phyloP scores from a whole-genome alignment of 805 yeast genomes.

The Metschnikowia chrysomelidarum region DNA sequence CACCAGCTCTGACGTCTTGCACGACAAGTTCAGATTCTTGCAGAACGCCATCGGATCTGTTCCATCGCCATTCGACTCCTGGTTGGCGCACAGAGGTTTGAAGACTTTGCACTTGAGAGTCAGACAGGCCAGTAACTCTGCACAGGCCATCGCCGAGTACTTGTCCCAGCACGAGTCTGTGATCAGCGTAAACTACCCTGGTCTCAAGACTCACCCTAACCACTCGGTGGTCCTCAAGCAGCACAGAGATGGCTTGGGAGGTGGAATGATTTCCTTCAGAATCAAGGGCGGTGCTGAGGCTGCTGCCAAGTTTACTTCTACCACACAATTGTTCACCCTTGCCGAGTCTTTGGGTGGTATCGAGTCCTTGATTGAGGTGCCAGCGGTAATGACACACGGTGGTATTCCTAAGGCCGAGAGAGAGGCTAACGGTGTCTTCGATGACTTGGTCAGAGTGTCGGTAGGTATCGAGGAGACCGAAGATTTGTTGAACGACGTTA shows the following conservation, averaged over 20 bases:
- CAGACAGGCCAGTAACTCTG: conserved; percentile 63
- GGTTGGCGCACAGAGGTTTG: conserved; percentile 91
- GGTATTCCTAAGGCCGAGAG: conserved; percentile 80
- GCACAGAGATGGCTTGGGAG: conserved; percentile 83
- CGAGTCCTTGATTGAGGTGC: conserved; percentile 82
- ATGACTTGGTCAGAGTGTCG: conserved; percentile 76
- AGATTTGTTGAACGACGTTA: conserved; percentile 69
- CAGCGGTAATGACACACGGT: conserved; percentile 90
- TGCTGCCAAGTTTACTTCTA: conserved; percentile 69
- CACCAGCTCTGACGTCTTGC: conserved; percentile 58
- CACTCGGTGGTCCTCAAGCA: conserved; percentile 65
- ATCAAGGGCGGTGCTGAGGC: conserved; percentile 77
- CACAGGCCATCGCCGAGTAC: conserved; percentile 67
- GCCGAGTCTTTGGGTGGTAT: conserved; percentile 93
- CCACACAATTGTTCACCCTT: conserved; percentile 74
- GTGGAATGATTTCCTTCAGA: conserved; percentile 90
- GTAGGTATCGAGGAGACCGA: conserved; percentile 86
- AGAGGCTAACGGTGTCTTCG: conserved; percentile 77
- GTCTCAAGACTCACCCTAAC: conserved; percentile 63
- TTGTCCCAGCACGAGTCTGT: conserved; percentile 53
- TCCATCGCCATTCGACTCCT: conserved; percentile 87
- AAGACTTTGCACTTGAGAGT: conserved; percentile 83
- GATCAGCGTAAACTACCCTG: conserved; percentile 77
- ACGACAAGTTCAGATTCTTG: conserved; percentile 66
- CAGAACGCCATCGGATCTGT: conserved; percentile 89